phyloP scores from a whole-genome alignment of 805 yeast species.

The Saccharomyces mikatae region DNA sequence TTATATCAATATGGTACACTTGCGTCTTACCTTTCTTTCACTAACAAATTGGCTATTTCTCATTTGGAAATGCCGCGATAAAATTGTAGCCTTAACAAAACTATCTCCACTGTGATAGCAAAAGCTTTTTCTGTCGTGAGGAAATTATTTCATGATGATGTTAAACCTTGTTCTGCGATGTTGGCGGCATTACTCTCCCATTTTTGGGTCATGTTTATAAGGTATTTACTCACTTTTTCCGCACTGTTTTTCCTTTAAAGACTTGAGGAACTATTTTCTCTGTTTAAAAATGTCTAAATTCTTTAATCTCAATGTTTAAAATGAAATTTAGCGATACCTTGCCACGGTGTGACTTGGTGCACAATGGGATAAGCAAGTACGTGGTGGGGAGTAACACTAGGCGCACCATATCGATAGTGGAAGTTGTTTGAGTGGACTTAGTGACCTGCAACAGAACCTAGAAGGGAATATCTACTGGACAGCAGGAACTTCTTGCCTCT shows the following conservation, averaged over 20 bases:
- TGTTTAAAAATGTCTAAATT: not conserved
- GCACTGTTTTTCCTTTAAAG: constrained; percentile 13
- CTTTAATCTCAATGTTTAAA: not conserved
- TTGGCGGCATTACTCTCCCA: not conserved
- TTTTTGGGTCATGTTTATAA: not conserved
- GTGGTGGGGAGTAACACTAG: not conserved
- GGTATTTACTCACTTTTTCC: constrained; percentile 20
- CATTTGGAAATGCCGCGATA: not conserved
- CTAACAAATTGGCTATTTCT: not conserved
- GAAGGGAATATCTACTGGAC: not conserved
- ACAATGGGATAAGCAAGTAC: not conserved
- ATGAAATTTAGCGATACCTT: not conserved
- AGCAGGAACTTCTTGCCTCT: not conserved
- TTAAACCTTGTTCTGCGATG: not conserved
- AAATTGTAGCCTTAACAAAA: too few relatives aligned
- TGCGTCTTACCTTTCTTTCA: not conserved
- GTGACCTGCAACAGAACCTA: not conserved
- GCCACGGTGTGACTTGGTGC: not conserved
- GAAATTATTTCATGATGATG: not conserved
- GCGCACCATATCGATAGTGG: not conserved
- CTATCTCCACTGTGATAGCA: not conserved
- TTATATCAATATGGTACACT: not conserved
- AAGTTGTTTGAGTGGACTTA: not conserved
- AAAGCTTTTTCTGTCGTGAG: not conserved
- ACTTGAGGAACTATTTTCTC: not conserved